Evolutionary conservation across 2,329 filamentous ascomycete species (phyloP).

Genomic region (Zopfia rhizophila): DNA sequence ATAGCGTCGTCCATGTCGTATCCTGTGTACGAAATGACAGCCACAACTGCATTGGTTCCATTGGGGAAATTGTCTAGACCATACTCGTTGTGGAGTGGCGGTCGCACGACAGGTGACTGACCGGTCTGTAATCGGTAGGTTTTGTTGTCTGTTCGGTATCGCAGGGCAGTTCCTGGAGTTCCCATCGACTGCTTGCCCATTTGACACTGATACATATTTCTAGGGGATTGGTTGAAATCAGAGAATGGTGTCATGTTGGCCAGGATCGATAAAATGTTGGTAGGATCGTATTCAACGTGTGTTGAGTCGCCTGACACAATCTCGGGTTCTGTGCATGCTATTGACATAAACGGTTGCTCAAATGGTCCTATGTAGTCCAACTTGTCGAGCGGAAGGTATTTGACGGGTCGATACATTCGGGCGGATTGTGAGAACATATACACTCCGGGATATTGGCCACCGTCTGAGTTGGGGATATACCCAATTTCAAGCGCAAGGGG

Average conservation of each 20-base stretch:
- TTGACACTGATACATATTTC: conserved; percentile 99
- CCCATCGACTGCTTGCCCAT: conserved; percentile 99
- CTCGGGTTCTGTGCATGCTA: conserved; percentile 89
- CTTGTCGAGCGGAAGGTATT: conserved; percentile 87
- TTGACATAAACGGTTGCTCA: conserved; percentile 98
- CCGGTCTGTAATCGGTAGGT: conserved; percentile 93
- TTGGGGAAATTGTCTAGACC: conserved; percentile 99
- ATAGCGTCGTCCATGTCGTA: conserved; percentile 99
- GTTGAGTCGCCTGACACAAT: conserved; percentile 88
- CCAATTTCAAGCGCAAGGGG: conserved; percentile 90
- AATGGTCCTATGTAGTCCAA: conserved; percentile 91
- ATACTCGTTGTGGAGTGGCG: conserved; percentile 94
- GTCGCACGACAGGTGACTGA: conserved; percentile 91
- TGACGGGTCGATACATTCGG: conserved; percentile 89
- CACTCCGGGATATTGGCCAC: conserved; percentile 94
- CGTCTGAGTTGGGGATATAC: conserved; percentile 85
- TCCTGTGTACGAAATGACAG: conserved; percentile 97
- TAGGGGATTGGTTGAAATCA: conserved; percentile 96
- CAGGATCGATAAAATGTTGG: conserved; percentile 95
- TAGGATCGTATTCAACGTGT: conserved; percentile 93
- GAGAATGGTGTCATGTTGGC: conserved; percentile 99
- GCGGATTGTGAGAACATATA: conserved; percentile 91
- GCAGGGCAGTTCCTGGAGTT: conserved; percentile 85
- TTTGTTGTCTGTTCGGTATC: conserved; percentile 96
- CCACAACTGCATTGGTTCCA: conserved; percentile 93